phyloP scores from a whole-genome alignment of 2,329 filamentous ascomycete species.

The Hirsutella rhossiliensis region DNA sequence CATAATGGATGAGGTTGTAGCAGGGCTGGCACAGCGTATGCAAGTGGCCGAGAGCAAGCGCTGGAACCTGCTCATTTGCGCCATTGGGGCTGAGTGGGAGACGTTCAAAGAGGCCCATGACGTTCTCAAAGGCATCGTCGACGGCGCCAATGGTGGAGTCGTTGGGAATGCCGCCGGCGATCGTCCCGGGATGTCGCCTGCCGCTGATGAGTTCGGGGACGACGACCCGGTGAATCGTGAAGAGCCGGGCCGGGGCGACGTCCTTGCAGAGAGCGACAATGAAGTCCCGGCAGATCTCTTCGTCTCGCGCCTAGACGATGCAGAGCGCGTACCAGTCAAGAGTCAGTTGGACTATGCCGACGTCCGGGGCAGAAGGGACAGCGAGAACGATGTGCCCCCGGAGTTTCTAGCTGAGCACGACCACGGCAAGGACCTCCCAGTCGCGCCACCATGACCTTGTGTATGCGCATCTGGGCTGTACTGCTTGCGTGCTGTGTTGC shows the following conservation, averaged over 20 bases:
- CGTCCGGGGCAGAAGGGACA: slow-evolving; percentile 16
- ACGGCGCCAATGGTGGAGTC: not conserved
- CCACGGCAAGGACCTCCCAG: not conserved
- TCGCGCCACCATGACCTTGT: not conserved
- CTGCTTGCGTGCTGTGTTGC: not conserved
- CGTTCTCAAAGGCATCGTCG: slow-evolving; percentile 31
- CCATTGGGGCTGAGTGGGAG: slow-evolving; percentile 62
- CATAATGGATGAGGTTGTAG: slow-evolving; percentile 44
- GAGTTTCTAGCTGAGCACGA: slow-evolving; percentile 39
- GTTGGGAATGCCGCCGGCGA: slow-evolving; percentile 4
- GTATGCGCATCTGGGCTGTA: not conserved
- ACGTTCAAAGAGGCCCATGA: slow-evolving; percentile 49
- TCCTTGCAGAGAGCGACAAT: slow-evolving; percentile 9
- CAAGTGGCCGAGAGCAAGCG: slow-evolving; percentile 44
- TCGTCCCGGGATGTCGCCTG: not conserved
- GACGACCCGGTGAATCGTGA: not conserved
- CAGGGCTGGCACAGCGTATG: slow-evolving; percentile 40
- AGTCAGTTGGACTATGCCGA: slow-evolving; percentile 2
- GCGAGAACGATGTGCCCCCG: slow-evolving; percentile 36
- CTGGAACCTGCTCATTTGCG: slow-evolving; percentile 67
- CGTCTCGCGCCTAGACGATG: slow-evolving; percentile 17
- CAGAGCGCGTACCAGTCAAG: slow-evolving; percentile 6
- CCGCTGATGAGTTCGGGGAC: not conserved
- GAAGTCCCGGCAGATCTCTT: slow-evolving; percentile 14
- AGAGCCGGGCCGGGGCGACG: not conserved